These are phyloP conservation scores for Backusella mclennaniae DNA, from an alignment of 192 early-diverging fungal genomes.

Conservation along the genomic window DNA sequence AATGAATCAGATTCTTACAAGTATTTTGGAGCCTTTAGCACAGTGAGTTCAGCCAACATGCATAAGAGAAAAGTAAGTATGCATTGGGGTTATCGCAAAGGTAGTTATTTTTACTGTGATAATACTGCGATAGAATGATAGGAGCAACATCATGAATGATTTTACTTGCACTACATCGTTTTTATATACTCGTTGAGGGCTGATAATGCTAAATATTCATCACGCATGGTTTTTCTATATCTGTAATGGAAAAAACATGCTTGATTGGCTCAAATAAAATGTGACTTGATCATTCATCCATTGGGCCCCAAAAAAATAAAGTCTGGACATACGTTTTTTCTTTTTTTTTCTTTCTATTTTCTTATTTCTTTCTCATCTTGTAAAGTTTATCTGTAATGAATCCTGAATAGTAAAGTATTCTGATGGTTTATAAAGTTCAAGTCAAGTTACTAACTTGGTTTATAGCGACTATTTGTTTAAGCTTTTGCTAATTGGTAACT, in stretches of 20 bases:
- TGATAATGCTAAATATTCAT: not conserved
- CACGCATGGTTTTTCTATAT: conserved; percentile 1
- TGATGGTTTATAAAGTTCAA: not conserved
- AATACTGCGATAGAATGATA: not conserved
- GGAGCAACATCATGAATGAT: not conserved
- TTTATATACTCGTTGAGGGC: not conserved
- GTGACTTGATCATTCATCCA: not conserved
- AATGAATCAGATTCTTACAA: too few relatives aligned
- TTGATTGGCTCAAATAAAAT: not conserved
- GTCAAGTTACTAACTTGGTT: not conserved
- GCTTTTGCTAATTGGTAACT: conserved; percentile 93
- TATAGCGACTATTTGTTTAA: conserved; percentile 96
- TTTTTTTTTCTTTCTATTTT: not conserved
- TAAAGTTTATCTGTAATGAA: conserved; percentile 10
- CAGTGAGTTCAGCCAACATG: too few relatives aligned
- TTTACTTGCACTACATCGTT: not conserved
- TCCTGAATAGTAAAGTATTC: conserved; percentile 13
- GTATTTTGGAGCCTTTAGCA: too few relatives aligned
- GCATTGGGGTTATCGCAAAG: too few relatives aligned
- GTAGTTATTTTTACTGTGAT: too few relatives aligned
- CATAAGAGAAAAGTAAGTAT: too few relatives aligned
- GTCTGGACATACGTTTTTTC: not conserved
- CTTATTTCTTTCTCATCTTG: not conserved
- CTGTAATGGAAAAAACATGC: not conserved
- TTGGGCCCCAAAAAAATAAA: not conserved